phyloP scores from a whole-genome alignment of 345 rosid genomes.

The Gynandropsis gynandra region DNA sequence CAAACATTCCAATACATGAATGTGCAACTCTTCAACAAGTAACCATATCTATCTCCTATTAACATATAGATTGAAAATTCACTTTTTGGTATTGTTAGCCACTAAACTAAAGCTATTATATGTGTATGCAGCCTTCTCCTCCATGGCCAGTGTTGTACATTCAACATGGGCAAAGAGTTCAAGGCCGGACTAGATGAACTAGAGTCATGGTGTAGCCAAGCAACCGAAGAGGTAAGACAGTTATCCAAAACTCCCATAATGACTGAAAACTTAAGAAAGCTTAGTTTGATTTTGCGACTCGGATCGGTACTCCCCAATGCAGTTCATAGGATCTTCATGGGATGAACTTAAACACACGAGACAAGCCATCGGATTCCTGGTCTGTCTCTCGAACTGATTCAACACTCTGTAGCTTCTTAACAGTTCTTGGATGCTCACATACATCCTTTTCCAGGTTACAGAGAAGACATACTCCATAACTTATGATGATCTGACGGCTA shows the following conservation, averaged over 20 bases:
- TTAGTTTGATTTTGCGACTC: neutral
- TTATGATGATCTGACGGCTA: slow-evolving; percentile 70
- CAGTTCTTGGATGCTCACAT: slow-evolving; percentile 5
- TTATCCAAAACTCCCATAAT: too few relatives aligned
- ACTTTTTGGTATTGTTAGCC: neutral
- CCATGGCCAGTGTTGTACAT: slow-evolving; percentile 74
- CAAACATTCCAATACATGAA: slow-evolving; percentile 73
- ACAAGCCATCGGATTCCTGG: slow-evolving; percentile 81
- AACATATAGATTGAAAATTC: neutral
- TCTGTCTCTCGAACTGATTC: slow-evolving; percentile 33
- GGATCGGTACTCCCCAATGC: slow-evolving; percentile 26
- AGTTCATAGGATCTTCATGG: slow-evolving; percentile 77
- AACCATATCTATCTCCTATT: slow-evolving; percentile 11
- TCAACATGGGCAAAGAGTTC: slow-evolving; percentile 77
- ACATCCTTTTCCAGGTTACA: slow-evolving; percentile 46
- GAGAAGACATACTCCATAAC: slow-evolving; percentile 62
- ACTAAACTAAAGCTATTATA: too few relatives aligned
- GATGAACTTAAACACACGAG: slow-evolving; percentile 84
- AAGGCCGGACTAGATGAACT: slow-evolving; percentile 71
- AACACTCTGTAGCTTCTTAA: slow-evolving; percentile 11
- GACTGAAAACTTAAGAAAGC: neutral
- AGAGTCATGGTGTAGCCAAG: slow-evolving; percentile 72
- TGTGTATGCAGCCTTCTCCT: slow-evolving; percentile 58
- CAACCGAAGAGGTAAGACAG: slow-evolving; percentile 52
- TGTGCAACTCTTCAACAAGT: slow-evolving; percentile 84